Evolutionary conservation across 2,329 filamentous ascomycete genomes (phyloP).

Genomic region (Sporothrix humicola): DNA sequence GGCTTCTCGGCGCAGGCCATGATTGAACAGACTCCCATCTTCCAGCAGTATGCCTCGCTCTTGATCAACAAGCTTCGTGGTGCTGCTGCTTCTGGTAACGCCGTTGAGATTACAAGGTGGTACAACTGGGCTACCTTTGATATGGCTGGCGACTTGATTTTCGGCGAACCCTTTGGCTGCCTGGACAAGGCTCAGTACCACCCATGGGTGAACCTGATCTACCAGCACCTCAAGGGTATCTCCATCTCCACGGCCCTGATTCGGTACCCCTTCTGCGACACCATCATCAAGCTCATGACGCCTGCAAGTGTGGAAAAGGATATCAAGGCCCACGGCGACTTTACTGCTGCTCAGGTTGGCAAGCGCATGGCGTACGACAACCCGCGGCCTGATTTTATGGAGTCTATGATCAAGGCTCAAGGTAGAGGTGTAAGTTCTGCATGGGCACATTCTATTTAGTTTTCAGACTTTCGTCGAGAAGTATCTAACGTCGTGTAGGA

Average conservation of each 20-base stretch:
- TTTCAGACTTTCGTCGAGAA: too few relatives aligned
- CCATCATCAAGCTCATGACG: background rate
- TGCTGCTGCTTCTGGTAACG: background rate
- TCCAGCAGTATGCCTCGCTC: background rate
- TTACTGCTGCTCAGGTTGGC: background rate
- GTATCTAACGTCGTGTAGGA: too few relatives aligned
- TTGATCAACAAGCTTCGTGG: background rate
- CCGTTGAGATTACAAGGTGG: background rate
- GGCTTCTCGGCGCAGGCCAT: background rate
- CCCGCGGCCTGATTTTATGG: background rate
- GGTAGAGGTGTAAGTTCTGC: background rate
- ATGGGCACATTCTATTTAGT: background rate
- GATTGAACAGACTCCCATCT: background rate
- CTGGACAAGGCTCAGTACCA: too few relatives aligned
- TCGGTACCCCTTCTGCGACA: too few relatives aligned
- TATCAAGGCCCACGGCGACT: background rate
- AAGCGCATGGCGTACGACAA: background rate
- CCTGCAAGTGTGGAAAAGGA: background rate
- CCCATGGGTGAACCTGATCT: too few relatives aligned
- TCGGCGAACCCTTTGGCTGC: background rate
- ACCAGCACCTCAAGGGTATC: too few relatives aligned
- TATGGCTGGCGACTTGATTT: background rate
- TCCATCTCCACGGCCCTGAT: too few relatives aligned
- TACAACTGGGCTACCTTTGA: slow-evolving; percentile 5
- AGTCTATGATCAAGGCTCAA: background rate